These are phyloP conservation scores for Ophioceras dolichostomum DNA, from an alignment of 2,329 filamentous ascomycete genomes.

Conservation along the genomic window DNA sequence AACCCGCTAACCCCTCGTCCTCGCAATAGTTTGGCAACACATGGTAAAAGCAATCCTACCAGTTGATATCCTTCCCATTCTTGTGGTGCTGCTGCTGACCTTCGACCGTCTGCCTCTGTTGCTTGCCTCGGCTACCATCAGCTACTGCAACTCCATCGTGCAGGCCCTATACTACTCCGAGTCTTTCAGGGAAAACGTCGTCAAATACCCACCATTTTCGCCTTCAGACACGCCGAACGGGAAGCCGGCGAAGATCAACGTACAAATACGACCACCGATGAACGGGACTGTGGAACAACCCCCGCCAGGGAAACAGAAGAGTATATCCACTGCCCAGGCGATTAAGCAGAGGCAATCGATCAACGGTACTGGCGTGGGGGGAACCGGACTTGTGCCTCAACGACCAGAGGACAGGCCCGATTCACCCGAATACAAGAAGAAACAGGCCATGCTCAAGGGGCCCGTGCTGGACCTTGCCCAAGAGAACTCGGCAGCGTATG, in stretches of 20 bases:
- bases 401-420: conserved; percentile 88
- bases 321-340: conserved; percentile 41
- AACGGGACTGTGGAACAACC: conserved; percentile 34
- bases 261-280: conserved; percentile 47
- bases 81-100: no score
- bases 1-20: no score
- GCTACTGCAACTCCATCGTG: conserved; percentile 97
- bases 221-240: conserved; percentile 59
- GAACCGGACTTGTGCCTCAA: conserved; percentile 39
- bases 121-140: no score
- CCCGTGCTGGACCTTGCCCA: conserved; percentile 77
- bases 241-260: conserved; percentile 38
- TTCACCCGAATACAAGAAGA: conserved; percentile 96
- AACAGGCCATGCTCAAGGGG: conserved; percentile 77
- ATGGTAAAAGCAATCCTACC: conserved; percentile 74
- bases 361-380: conserved; percentile 34
- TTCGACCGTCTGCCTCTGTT: no score
- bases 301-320: conserved; percentile 28
- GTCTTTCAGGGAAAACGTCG: conserved; percentile 83
- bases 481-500: conserved; percentile 69
- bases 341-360: conserved; percentile 43
- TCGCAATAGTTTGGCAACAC: conserved; percentile 96
- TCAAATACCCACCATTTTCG: conserved; percentile 72
- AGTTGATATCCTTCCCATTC: no score
- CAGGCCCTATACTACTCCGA: conserved; percentile 95